A percentile compares a stretch with the other conserved stretches of the same genome.
These are phyloP conservation scores for Carallia brachiata DNA, from an alignment of 345 rosid species.

Conservation along the genomic window DNA sequence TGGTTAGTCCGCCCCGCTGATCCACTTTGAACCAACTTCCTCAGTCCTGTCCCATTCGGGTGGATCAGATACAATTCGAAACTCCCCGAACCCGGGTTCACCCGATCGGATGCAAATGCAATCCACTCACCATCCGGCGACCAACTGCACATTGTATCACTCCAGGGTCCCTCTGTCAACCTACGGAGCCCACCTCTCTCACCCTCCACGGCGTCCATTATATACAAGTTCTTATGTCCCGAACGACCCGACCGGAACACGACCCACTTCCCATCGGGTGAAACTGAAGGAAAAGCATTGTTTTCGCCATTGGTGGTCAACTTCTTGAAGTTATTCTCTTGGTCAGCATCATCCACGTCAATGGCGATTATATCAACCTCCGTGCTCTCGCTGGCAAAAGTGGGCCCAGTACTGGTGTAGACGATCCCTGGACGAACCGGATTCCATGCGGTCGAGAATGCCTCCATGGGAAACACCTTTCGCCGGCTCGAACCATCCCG, in stretches of 20 bases:
- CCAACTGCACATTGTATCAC: conserved; percentile 82
- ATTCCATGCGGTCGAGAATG: conserved; percentile 81
- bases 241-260: conserved; percentile 78
- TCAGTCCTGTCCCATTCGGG: conserved; percentile 73
- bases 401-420: conserved; percentile 73
- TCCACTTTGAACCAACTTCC: conserved; percentile 67
- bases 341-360: conserved; percentile 40
- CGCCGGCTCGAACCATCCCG: conserved; percentile 67
- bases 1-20: conserved; percentile 71
- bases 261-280: conserved; percentile 76
- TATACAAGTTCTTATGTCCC: conserved; percentile 77
- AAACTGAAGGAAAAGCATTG: conserved; percentile 81
- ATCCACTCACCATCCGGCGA: conserved; percentile 80
- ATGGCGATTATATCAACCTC: conserved; percentile 71
- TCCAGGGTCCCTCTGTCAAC: conserved; percentile 79
- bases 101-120: conserved; percentile 76
- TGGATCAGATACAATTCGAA: conserved; percentile 70
- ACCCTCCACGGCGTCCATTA: conserved; percentile 71
- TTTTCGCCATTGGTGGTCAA: conserved; percentile 69
- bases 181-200: conserved; percentile 51
- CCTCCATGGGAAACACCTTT: conserved; percentile 41
- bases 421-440: conserved; percentile 59
- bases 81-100: conserved; percentile 67
- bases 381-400: conserved; percentile 60
- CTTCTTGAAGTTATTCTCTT: conserved; percentile 31